Evolutionary conservation across 179 eudicot genomes (phyloP).

Genomic region (Spinacia oleracea): DNA sequence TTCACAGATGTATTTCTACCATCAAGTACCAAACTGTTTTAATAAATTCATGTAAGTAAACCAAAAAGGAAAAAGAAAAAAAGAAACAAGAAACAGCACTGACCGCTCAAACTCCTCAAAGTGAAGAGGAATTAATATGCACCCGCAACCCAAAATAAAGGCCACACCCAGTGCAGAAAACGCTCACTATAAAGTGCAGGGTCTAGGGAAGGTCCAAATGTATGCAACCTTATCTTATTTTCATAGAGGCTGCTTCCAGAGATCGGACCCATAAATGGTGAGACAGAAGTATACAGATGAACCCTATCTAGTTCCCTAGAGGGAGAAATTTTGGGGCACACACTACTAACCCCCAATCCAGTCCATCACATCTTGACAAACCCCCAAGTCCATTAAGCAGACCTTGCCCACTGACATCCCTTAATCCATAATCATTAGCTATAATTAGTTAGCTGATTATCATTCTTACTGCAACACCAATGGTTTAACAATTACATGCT

Average conservation of each 20-base stretch:
- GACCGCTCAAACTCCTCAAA: neutral
- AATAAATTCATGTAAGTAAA: too few species aligned
- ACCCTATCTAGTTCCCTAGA: neutral
- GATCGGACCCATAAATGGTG: neutral
- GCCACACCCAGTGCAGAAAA: too few species aligned
- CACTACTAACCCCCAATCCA: neutral
- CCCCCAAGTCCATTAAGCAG: neutral
- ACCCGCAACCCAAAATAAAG: too few species aligned
- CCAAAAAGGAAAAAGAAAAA: too few species aligned
- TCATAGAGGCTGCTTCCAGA: too few species aligned
- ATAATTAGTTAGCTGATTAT: neutral
- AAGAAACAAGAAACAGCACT: neutral
- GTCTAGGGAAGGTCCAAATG: too few species aligned
- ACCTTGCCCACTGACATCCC: neutral
- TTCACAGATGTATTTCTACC: neutral
- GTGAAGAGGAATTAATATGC: neutral
- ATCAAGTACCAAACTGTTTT: neutral
- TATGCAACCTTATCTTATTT: too few species aligned
- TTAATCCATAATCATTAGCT: neutral
- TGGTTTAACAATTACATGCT: neutral
- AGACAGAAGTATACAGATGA: neutral
- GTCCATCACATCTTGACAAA: too few species aligned
- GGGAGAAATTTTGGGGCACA: neutral
- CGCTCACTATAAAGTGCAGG: too few species aligned
- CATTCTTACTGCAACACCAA: neutral